Conservation (phyloP, 768 basidiomycete genomes). For the Clitopilus hobsonii region DNA sequence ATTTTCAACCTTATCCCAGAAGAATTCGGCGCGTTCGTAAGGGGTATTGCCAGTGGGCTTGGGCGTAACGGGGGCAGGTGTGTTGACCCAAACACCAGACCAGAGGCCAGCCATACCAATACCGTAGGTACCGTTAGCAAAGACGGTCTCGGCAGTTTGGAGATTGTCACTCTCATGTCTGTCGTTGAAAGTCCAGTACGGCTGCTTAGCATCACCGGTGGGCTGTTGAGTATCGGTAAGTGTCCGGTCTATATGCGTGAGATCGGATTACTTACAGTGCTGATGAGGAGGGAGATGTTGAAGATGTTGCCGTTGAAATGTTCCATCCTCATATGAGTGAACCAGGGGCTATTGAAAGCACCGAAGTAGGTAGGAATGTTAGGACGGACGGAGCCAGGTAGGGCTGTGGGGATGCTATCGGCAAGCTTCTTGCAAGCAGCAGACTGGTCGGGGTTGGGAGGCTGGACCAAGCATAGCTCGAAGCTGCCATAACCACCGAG, state of each 20-base stretch:
- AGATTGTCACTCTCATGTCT: neutral
- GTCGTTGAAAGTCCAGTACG: slow-evolving; percentile 10
- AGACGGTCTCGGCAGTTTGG: neutral
- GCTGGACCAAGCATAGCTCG: slow-evolving; percentile 15
- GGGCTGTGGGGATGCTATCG: slow-evolving; percentile 11
- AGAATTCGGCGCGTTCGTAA: neutral
- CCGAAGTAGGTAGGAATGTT: slow-evolving; percentile 18
- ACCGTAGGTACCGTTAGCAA: neutral
- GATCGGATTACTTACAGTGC: slow-evolving; percentile 17
- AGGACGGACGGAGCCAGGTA: slow-evolving; percentile 15
- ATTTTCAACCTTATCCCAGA: neutral
- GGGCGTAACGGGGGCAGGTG: neutral
- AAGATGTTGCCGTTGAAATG: slow-evolving; percentile 21
- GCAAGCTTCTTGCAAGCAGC: slow-evolving; percentile 11
- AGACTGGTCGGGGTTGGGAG: slow-evolving; percentile 7
- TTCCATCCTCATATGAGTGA: slow-evolving; percentile 14
- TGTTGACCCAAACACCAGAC: neutral
- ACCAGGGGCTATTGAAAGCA: slow-evolving; percentile 12
- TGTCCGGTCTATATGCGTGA: no score
- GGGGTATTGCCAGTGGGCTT: neutral
- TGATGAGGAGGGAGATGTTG: slow-evolving; percentile 11
- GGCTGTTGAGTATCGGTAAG: slow-evolving; percentile 7
- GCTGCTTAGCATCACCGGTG: slow-evolving; percentile 14
- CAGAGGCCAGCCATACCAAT: neutral
- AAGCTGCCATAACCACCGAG: slow-evolving; percentile 10